Conservation (phyloP, 257 asterid genomes). For the Solanum neorickii region DNA sequence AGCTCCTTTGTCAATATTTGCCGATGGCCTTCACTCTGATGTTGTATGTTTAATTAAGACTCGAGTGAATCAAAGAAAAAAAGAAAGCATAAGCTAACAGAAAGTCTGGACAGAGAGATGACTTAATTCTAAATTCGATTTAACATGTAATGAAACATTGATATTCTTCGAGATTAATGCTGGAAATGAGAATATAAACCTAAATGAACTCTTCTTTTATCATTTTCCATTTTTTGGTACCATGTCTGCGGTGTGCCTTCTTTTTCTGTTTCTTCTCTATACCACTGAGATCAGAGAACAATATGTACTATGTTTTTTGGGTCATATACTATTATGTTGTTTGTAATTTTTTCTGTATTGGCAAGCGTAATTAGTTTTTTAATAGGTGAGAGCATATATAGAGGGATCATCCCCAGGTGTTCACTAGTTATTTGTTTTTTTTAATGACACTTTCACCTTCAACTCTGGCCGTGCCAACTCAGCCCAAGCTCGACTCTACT, state of each 20-base stretch:
- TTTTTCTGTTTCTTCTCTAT: background rate
- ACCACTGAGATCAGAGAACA: background rate
- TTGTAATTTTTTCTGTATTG: background rate
- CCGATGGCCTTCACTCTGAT: constrained; percentile 98
- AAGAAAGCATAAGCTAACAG: background rate
- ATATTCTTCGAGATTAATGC: background rate
- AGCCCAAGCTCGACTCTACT: background rate
- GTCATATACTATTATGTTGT: background rate
- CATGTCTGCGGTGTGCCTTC: background rate
- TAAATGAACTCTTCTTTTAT: background rate
- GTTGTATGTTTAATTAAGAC: constrained; percentile 12
- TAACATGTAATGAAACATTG: background rate
- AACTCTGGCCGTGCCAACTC: background rate
- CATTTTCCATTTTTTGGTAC: background rate
- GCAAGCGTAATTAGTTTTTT: background rate
- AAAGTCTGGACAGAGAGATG: background rate
- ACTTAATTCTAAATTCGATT: background rate
- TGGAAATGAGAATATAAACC: background rate
- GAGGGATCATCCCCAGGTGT: background rate
- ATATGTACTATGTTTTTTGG: background rate
- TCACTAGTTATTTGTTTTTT: background rate
- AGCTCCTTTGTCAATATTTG: constrained; percentile 92
- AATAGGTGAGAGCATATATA: background rate
- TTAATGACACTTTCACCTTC: background rate
- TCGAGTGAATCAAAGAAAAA: background rate